Evolutionary conservation across 306 rosid species (phyloP).

Genomic region (Lotus japonicus): DNA sequence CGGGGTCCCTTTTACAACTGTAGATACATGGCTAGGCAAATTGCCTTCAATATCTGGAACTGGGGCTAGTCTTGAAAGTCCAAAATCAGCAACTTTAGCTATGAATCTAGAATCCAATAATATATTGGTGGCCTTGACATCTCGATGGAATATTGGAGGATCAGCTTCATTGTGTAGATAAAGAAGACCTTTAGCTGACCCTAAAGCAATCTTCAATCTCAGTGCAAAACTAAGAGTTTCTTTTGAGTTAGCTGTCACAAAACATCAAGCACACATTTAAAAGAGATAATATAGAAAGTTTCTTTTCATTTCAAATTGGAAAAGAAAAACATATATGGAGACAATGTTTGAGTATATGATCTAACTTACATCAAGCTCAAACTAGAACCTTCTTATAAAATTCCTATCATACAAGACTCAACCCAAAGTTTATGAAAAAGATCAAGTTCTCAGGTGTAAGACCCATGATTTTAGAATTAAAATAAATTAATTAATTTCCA

Average conservation of each 20-base stretch:
- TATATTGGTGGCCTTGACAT: conserved; percentile 88
- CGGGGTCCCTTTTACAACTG: conserved; percentile 93
- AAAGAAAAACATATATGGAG: too few species aligned
- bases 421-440: too few species aligned
- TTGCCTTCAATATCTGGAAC: conserved; percentile 70
- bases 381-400: too few species aligned
- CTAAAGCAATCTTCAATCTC: conserved; percentile 70
- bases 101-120: conserved; percentile 57
- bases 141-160: conserved; percentile 96
- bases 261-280: conserved; percentile 1
- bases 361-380: too few species aligned
- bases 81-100: conserved; percentile 95
- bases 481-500: too few species aligned
- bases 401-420: too few species aligned
- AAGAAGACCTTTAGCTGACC: conserved; percentile 77
- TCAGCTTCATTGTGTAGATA: conserved; percentile 92
- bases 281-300: background rate
- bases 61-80: conserved; percentile 95
- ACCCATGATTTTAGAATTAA: too few species aligned
- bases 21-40: conserved; percentile 67
- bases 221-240: conserved; percentile 51
- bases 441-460: too few species aligned
- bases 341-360: too few species aligned
- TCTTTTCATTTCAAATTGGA: too few species aligned
- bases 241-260: conserved; percentile 41